Conservation (phyloP, 2,329 filamentous ascomycete genomes). For the Thielaviopsis musarum region DNA sequence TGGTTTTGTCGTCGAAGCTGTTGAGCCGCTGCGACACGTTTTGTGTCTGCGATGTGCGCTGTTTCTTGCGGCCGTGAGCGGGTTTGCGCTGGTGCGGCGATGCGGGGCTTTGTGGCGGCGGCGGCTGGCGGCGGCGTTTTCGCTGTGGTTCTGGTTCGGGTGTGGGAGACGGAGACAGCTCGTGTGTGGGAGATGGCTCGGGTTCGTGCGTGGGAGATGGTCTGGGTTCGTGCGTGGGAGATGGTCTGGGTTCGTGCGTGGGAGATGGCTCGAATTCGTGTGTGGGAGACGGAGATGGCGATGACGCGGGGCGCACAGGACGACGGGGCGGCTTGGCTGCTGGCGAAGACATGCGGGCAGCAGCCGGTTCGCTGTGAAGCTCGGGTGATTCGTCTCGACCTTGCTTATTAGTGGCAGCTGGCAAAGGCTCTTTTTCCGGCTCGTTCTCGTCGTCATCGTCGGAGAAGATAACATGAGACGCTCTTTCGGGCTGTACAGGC, state of each 20-base stretch:
- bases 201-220: not conserved
- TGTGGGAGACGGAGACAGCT: not conserved
- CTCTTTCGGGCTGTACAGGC: conserved; percentile 12
- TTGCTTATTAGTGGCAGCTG: conserved; percentile 18
- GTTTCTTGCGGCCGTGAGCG: conserved; percentile 9
- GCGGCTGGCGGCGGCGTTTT: conserved; percentile 14
- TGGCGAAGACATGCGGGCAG: not conserved
- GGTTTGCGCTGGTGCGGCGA: conserved; percentile 5
- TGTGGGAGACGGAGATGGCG: not conserved
- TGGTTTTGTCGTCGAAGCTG: conserved; percentile 12
- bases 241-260: not conserved
- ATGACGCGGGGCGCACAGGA: not conserved
- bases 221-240: not conserved
- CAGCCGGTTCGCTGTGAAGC: not conserved
- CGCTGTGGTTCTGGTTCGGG: conserved; percentile 7
- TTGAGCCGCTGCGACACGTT: not conserved
- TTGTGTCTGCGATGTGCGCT: conserved; percentile 9
- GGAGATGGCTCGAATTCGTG: conserved; percentile 14
- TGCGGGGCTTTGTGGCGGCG: not conserved
- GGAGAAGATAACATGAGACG: conserved; percentile 14
- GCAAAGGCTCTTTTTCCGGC: conserved; percentile 17
- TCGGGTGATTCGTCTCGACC: conserved; percentile 11
- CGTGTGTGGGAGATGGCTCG: not conserved
- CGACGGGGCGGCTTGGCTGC: not conserved
- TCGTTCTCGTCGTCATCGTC: conserved; percentile 25